These are phyloP conservation scores for Chaetomium sp. DNA, from an alignment of 2,329 filamentous ascomycete genomes.

Conservation along the genomic window DNA sequence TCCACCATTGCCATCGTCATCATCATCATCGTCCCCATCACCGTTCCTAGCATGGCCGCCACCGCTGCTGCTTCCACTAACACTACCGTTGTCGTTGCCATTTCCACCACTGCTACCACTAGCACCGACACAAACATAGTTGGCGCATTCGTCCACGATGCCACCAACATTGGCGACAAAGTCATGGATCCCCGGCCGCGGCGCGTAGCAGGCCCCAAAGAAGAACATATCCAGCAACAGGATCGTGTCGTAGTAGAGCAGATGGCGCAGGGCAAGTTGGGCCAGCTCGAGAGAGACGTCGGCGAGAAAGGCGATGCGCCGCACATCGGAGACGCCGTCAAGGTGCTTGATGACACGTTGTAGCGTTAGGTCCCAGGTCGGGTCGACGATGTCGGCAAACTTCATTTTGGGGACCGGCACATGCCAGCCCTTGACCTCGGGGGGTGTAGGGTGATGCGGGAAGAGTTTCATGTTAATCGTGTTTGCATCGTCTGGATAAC, in stretches of 20 bases:
- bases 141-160: conserved; percentile 79
- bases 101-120: background rate
- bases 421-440: conserved; percentile 77
- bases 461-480: conserved; percentile 96
- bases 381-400: conserved; percentile 55
- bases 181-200: conserved; percentile 66
- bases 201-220: conserved; percentile 85
- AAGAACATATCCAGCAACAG: conserved; percentile 92
- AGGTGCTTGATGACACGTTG: conserved; percentile 77
- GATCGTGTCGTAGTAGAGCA: conserved; percentile 88
- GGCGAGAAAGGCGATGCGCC: conserved; percentile 76
- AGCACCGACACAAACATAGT: conserved; percentile 61
- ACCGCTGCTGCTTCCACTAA: background rate
- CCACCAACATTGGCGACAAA: conserved; percentile 69
- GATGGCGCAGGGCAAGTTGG: conserved; percentile 77
- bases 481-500: conserved; percentile 71
- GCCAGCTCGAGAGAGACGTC: conserved; percentile 83
- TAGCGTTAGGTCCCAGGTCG: conserved; percentile 70
- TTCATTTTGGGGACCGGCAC: conserved; percentile 74
- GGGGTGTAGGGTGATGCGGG: conserved; percentile 69
- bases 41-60: background rate
- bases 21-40: background rate
- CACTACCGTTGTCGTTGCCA: background rate
- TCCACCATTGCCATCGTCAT: background rate
- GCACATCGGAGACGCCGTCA: conserved; percentile 84